These are phyloP conservation scores for Polyporus arcularius DNA, from an alignment of 768 basidiomycete species.

Conservation along the genomic window DNA sequence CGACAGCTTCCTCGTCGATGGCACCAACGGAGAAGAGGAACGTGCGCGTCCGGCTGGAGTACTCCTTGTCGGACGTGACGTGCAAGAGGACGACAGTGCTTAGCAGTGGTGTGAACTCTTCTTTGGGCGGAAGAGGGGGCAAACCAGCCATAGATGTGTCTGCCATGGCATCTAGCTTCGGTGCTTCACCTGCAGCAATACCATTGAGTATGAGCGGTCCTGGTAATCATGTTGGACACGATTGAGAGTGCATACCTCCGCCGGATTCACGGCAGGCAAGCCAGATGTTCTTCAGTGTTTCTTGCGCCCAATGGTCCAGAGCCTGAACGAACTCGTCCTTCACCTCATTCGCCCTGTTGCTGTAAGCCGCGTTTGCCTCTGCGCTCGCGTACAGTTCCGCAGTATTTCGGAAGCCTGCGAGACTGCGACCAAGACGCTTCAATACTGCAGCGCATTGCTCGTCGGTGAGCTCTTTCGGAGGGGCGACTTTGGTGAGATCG, in stretches of 20 bases:
- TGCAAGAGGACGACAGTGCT: slow-evolving; percentile 54
- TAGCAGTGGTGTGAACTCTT: slow-evolving; percentile 44
- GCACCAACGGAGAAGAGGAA: slow-evolving; percentile 43
- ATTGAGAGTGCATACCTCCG: slow-evolving; percentile 29
- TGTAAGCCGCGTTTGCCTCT: slow-evolving; percentile 33
- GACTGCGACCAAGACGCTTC: slow-evolving; percentile 42
- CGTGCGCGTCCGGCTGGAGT: slow-evolving; percentile 51
- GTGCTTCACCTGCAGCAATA: slow-evolving; percentile 39
- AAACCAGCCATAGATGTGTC: slow-evolving; percentile 50
- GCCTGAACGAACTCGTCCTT: slow-evolving; percentile 36
- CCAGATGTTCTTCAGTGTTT: slow-evolving; percentile 45
- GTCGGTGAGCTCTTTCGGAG: slow-evolving; percentile 42
- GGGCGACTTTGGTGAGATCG: slow-evolving; percentile 32
- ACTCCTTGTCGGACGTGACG: slow-evolving; percentile 47
- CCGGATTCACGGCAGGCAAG: slow-evolving; percentile 45
- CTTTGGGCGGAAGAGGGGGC: slow-evolving; percentile 37
- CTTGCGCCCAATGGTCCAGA: slow-evolving; percentile 48
- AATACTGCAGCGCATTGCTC: slow-evolving; percentile 41
- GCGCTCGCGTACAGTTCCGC: slow-evolving; percentile 39
- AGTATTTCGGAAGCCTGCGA: slow-evolving; percentile 50
- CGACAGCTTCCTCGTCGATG: slow-evolving; percentile 47
- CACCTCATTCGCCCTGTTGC: neutral
- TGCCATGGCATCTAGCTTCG: slow-evolving; percentile 41
- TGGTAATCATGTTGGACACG: no score
- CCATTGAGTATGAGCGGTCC: neutral